Percentiles rank a stretch among this genome's conserved stretches.
These are phyloP conservation scores for Schizochytrium sp. DNA, from an alignment of 108 stramenopile species.

Conservation along the genomic window DNA sequence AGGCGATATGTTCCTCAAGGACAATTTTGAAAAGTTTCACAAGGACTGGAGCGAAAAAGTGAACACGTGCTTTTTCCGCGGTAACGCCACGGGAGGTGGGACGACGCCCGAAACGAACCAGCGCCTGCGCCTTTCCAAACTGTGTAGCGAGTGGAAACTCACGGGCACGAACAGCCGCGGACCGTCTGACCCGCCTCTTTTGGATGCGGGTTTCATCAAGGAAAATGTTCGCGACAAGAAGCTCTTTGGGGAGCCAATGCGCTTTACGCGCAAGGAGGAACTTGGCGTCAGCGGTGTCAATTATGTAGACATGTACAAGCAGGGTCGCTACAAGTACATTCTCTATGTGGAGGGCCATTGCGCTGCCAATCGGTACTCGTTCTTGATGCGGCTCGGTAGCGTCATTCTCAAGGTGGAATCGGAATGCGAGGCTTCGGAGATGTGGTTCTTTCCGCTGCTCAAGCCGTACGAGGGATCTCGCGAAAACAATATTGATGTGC, in stretches of 20 bases:
- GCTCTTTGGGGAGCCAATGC: conserved; percentile 71
- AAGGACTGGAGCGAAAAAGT: conserved; percentile 81
- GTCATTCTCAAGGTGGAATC: conserved; percentile 92
- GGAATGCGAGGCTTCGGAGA: conserved; percentile 67
- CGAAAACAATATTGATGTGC: not conserved
- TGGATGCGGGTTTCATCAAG: conserved; percentile 91
- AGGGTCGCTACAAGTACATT: conserved; percentile 90
- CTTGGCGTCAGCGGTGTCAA: conserved; percentile 34
- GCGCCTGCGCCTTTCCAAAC: conserved; percentile 69
- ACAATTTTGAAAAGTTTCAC: conserved; percentile 90
- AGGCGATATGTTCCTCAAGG: conserved; percentile 93
- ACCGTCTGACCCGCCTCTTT: conserved; percentile 69
- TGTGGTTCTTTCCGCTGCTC: conserved; percentile 98
- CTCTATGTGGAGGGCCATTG: conserved; percentile 98
- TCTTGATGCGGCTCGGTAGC: conserved; percentile 96
- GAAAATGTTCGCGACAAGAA: conserved; percentile 98
- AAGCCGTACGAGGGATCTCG: conserved; percentile 55
- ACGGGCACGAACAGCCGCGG: conserved; percentile 71
- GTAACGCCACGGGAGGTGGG: conserved; percentile 96
- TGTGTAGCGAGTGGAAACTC: conserved; percentile 74
- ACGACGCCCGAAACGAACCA: conserved; percentile 90
- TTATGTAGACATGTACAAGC: conserved; percentile 97
- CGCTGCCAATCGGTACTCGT: conserved; percentile 97
- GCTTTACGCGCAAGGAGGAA: conserved; percentile 44
- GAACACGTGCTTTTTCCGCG: conserved; percentile 93